Evolutionary conservation across 129 eudicot genomes (phyloP).

Genomic region (Saussurea involucrata): DNA sequence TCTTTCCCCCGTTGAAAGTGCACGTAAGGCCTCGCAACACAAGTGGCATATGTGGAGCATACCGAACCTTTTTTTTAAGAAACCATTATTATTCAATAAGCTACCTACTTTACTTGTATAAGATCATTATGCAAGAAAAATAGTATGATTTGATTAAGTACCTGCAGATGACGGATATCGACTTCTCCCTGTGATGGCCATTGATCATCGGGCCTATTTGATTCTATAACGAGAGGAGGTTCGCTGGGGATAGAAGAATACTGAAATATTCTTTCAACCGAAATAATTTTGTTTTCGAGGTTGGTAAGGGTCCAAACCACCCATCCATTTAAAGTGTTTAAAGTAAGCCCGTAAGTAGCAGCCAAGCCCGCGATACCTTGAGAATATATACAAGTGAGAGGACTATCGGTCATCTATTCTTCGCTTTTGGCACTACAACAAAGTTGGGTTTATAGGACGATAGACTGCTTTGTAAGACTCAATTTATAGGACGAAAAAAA

Average conservation of each 20-base stretch:
- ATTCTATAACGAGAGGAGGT: slow-evolving; percentile 30
- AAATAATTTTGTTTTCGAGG: slow-evolving; percentile 41
- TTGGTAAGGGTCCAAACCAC: slow-evolving; percentile 33
- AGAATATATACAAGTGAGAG: neutral
- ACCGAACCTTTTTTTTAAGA: slow-evolving; percentile 51
- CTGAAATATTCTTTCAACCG: slow-evolving; percentile 45
- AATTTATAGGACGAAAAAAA: too few species aligned
- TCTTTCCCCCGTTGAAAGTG: slow-evolving; percentile 75
- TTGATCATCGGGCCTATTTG: slow-evolving; percentile 14
- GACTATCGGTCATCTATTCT: neutral
- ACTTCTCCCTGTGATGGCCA: slow-evolving; percentile 33
- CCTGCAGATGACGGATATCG: slow-evolving; percentile 32
- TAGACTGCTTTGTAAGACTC: too few species aligned
- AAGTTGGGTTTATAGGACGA: too few species aligned
- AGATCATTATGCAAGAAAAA: neutral
- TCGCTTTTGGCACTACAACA: neutral
- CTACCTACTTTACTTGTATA: neutral
- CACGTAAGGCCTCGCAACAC: slow-evolving; percentile 85
- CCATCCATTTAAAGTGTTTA: slow-evolving; percentile 29
- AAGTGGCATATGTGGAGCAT: slow-evolving; percentile 84
- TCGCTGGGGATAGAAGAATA: slow-evolving; percentile 29
- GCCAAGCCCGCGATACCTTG: slow-evolving; percentile 36
- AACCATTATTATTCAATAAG: neutral
- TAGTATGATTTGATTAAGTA: slow-evolving; percentile 13
- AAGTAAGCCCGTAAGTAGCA: slow-evolving; percentile 44